These are phyloP conservation scores for Aspergillus sp. DNA, from an alignment of 2,329 filamentous ascomycete genomes.

Conservation along the genomic window DNA sequence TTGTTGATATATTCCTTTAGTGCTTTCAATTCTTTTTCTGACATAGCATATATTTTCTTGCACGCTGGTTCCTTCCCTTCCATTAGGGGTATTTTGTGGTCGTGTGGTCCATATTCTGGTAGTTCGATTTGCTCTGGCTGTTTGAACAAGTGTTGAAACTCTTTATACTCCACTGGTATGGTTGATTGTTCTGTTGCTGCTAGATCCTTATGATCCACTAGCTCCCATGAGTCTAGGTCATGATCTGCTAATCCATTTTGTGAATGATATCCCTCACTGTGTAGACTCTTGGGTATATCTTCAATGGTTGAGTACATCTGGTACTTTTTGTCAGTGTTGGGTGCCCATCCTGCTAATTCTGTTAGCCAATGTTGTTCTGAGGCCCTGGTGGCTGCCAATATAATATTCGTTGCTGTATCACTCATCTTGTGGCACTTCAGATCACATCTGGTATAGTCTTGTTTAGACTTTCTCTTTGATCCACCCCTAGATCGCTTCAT, in stretches of 20 bases:
- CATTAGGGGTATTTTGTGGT: background rate
- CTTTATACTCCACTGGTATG: too few relatives aligned
- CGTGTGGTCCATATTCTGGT: too few relatives aligned
- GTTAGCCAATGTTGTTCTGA: background rate
- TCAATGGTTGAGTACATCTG: too few relatives aligned
- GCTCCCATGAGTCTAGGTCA: background rate
- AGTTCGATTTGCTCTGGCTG: too few relatives aligned
- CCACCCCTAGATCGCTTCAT: too few relatives aligned
- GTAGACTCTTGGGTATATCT: background rate
- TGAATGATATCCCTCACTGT: background rate
- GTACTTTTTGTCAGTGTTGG: background rate
- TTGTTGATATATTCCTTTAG: background rate
- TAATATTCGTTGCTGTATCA: background rate
- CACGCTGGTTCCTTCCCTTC: background rate
- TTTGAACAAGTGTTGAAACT: too few relatives aligned
- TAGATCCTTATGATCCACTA: background rate
- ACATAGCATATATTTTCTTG: background rate
- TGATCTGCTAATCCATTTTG: background rate
- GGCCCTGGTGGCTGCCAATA: background rate
- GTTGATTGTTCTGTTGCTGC: background rate
- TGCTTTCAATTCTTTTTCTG: background rate
- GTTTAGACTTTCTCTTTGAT: too few relatives aligned
- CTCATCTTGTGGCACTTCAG: background rate
- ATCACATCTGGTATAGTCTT: background rate
- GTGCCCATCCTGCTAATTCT: background rate